These are phyloP conservation scores for Hyphopichia buzzinii DNA, from an alignment of 1,139 yeast species.

Conservation along the genomic window DNA sequence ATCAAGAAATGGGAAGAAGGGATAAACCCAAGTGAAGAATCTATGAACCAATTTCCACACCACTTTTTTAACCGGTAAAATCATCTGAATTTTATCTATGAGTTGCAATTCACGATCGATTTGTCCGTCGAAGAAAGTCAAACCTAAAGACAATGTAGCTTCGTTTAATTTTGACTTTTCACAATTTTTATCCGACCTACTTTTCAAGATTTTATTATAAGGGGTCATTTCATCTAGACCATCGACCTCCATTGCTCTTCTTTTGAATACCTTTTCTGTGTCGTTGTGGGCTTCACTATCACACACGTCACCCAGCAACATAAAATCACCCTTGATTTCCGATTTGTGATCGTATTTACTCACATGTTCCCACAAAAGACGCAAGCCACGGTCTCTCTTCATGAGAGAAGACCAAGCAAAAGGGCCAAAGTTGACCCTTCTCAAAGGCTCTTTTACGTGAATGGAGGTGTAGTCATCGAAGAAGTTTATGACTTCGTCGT, in stretches of 20 bases:
- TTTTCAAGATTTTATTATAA: conserved; percentile 25
- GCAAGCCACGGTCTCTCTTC: conserved; percentile 47
- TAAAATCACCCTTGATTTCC: conserved; percentile 17
- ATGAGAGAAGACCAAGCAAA: conserved; percentile 48
- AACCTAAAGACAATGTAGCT: conserved; percentile 24
- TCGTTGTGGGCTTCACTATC: conserved; percentile 5
- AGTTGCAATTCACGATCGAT: conserved; percentile 30
- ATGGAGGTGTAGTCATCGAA: conserved; percentile 43
- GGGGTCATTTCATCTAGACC: conserved; percentile 39
- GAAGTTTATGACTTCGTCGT: conserved; percentile 34
- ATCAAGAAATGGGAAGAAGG: conserved; percentile 38
- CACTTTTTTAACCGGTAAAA: conserved; percentile 31
- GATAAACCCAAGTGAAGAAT: conserved; percentile 31
- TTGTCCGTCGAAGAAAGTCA: conserved; percentile 29
- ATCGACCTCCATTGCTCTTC: conserved; percentile 32
- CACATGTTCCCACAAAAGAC: conserved; percentile 31
- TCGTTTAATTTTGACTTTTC: conserved; percentile 15
- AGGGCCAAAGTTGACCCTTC: conserved; percentile 48
- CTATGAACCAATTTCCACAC: conserved; percentile 31
- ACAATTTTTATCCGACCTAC: conserved; percentile 13
- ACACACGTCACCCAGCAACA: background rate
- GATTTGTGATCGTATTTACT: conserved; percentile 18
- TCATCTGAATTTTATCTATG: conserved; percentile 28
- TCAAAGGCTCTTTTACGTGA: conserved; percentile 29
- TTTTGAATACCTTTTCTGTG: conserved; percentile 28